A percentile compares a stretch with the other conserved stretches of the same genome.
These are phyloP conservation scores for Datisca glomerata DNA, from an alignment of 306 rosid genomes.

Conservation along the genomic window DNA sequence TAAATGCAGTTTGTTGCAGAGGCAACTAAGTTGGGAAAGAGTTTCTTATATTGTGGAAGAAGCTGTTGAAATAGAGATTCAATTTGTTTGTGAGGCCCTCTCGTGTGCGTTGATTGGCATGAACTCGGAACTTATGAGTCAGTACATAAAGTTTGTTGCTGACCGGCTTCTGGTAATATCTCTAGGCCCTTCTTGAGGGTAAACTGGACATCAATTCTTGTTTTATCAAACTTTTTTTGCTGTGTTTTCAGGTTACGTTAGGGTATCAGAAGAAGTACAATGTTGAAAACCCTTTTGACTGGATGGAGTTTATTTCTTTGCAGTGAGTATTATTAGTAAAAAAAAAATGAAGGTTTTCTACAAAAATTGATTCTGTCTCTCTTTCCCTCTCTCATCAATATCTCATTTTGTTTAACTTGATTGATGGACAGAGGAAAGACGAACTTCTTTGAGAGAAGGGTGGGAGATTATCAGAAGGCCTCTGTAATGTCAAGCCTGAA, in stretches of 20 bases:
- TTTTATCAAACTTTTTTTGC: constrained; percentile 1
- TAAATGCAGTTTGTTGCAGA: constrained; percentile 43
- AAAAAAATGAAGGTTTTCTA: neutral
- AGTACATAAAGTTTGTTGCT: constrained; percentile 83
- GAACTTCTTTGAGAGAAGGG: constrained; percentile 85
- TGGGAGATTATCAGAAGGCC: constrained; percentile 90
- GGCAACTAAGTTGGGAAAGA: constrained; percentile 32
- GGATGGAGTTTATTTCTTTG: constrained; percentile 93
- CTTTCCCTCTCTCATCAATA: constrained; percentile 7
- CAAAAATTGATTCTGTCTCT: neutral
- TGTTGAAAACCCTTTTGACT: constrained; percentile 80
- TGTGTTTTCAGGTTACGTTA: constrained; percentile 41
- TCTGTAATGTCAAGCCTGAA: constrained; percentile 85
- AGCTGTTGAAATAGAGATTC: constrained; percentile 70
- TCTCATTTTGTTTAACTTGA: constrained; percentile 1
- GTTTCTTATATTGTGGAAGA: constrained; percentile 41
- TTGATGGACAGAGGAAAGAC: constrained; percentile 77
- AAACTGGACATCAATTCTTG: neutral
- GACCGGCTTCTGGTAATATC: constrained; percentile 69
- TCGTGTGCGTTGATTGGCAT: constrained; percentile 91
- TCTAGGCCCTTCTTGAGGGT: constrained; percentile 1
- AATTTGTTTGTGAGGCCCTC: constrained; percentile 80
- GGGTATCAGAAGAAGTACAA: constrained; percentile 57
- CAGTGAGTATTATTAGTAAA: constrained; percentile 49
- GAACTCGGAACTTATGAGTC: constrained; percentile 85